A percentile compares a stretch with the other conserved stretches of the same genome.
These are phyloP conservation scores for Zymoseptoria passerinii DNA, from an alignment of 2,329 filamentous ascomycete species.

Conservation along the genomic window DNA sequence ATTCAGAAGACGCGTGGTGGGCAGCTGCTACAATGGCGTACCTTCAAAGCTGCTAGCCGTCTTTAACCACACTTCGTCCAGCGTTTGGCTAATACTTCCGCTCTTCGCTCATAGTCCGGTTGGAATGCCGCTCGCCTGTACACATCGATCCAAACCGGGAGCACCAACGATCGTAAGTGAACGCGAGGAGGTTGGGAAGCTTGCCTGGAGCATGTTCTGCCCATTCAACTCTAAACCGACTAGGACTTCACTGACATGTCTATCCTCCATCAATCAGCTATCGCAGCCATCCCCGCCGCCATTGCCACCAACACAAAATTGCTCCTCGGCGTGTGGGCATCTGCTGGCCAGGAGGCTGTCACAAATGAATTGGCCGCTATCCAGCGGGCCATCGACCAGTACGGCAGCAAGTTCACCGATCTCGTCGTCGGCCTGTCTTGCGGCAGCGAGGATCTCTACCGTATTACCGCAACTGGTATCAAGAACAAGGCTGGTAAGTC, in stretches of 20 bases:
- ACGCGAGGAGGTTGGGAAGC: too few species aligned
- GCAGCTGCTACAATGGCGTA: too few species aligned
- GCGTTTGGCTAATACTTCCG: too few species aligned
- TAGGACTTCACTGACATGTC: too few species aligned
- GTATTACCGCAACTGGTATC: slow-evolving; percentile 62
- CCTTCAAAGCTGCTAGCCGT: too few species aligned
- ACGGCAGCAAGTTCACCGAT: slow-evolving; percentile 54
- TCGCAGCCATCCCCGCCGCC: slow-evolving; percentile 67
- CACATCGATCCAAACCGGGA: slow-evolving; percentile 51
- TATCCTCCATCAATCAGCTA: too few species aligned
- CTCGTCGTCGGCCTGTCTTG: slow-evolving; percentile 71
- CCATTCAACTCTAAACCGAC: too few species aligned
- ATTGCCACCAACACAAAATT: slow-evolving; percentile 71
- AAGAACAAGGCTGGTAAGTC: slow-evolving; percentile 37
- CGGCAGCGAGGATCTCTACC: slow-evolving; percentile 68
- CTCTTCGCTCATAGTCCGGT: too few species aligned
- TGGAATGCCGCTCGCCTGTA: slow-evolving; percentile 48
- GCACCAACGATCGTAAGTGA: slow-evolving; percentile 52
- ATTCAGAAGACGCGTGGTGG: too few species aligned
- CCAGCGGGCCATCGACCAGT: slow-evolving; percentile 57
- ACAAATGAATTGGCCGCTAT: slow-evolving; percentile 68
- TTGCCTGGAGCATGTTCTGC: too few species aligned
- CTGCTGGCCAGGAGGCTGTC: slow-evolving; percentile 42
- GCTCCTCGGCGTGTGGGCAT: slow-evolving; percentile 73
- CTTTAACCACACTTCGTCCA: too few species aligned